Evolutionary conservation across 805 yeast genomes (phyloP).

Genomic region (Citeromyces matritensis): DNA sequence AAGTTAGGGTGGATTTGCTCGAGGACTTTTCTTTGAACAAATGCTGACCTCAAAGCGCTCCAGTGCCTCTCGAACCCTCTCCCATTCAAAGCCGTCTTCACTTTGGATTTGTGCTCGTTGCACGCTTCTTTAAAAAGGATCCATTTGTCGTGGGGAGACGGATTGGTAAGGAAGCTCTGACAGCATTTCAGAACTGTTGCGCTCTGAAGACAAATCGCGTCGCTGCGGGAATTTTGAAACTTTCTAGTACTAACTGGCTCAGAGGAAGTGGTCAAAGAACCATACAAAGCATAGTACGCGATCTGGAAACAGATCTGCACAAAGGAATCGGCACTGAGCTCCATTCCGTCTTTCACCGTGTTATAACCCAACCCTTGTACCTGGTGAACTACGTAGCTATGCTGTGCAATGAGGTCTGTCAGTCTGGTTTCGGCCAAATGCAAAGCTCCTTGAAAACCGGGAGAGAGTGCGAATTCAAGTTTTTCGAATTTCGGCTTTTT

Average conservation of each 20-base stretch:
- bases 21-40: conserved; percentile 29
- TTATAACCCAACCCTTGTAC: conserved; percentile 14
- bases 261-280: conserved; percentile 20
- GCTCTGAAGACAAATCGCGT: conserved; percentile 50
- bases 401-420: conserved; percentile 43
- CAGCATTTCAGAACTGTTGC: conserved; percentile 33
- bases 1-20: conserved; percentile 27
- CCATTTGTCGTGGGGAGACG: conserved; percentile 31
- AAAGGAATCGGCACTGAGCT: conserved; percentile 31
- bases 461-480: conserved; percentile 22
- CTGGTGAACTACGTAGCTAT: conserved; percentile 28
- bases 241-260: conserved; percentile 51
- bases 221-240: conserved; percentile 57
- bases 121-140: conserved; percentile 32
- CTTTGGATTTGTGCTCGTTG: conserved; percentile 28
- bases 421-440: conserved; percentile 44
- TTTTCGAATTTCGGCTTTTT: conserved; percentile 18
- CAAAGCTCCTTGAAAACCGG: conserved; percentile 29
- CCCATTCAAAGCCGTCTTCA: conserved; percentile 41
- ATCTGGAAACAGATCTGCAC: conserved; percentile 37
- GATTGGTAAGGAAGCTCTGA: conserved; percentile 48
- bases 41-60: conserved; percentile 44
- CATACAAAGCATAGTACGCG: conserved; percentile 39
- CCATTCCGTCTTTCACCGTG: conserved; percentile 20
- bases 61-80: conserved; percentile 62